phyloP scores from a whole-genome alignment of 306 rosid species.

The Quercus parvula region DNA sequence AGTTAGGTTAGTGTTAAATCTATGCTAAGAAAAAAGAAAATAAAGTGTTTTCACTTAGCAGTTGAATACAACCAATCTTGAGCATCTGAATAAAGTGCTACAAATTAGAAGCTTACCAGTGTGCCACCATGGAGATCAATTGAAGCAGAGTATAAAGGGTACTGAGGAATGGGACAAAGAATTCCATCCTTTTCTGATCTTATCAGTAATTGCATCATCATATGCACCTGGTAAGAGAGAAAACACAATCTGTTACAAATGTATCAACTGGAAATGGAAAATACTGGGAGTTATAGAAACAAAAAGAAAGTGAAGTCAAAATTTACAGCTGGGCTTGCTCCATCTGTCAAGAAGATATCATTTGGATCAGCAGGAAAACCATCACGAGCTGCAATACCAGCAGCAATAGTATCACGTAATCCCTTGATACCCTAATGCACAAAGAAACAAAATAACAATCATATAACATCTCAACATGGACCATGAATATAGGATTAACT shows the following conservation, averaged over 20 bases:
- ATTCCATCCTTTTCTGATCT: constrained; percentile 79
- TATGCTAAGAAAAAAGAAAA: background rate
- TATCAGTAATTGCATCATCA: constrained; percentile 82
- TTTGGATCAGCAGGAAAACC: constrained; percentile 74
- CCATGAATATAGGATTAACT: background rate
- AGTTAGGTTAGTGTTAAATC: background rate
- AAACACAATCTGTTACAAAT: background rate
- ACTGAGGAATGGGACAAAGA: constrained; percentile 91
- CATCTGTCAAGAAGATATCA: constrained; percentile 86
- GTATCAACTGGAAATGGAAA: background rate
- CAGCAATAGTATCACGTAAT: constrained; percentile 76
- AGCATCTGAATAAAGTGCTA: background rate
- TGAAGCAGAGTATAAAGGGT: constrained; percentile 91
- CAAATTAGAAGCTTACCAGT: constrained; percentile 46
- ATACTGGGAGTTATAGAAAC: background rate
- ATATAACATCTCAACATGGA: background rate
- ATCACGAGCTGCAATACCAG: constrained; percentile 84
- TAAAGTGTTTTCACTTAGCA: background rate
- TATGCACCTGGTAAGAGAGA: constrained; percentile 65
- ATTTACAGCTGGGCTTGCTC: constrained; percentile 89
- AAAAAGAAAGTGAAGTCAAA: background rate
- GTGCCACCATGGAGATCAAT: constrained; percentile 88
- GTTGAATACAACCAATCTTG: background rate
- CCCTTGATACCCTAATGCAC: constrained; percentile 73
- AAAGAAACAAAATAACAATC: constrained; percentile 18